Evolutionary conservation across 305 asterid genomes (phyloP), one percentile per base, ranked within the genome.

Genomic region (Plantago coronopus): DNA sequence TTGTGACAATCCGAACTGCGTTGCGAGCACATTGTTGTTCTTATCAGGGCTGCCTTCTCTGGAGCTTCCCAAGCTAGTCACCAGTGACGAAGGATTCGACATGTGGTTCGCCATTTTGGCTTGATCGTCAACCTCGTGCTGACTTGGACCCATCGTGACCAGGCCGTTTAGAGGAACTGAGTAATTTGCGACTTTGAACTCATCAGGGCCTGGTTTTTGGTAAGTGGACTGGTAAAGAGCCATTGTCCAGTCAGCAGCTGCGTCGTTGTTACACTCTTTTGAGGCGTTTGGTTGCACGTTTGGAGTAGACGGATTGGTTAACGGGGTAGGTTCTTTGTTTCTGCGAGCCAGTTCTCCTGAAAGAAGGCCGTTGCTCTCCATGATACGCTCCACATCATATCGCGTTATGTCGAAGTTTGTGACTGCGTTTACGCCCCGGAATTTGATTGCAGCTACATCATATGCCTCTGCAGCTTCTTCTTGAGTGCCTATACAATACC

Each of bases 381-480:
- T 85, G 44, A 93, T 89, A 45, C 84, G 72, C 31, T 87, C 95
- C 17, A 85, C 97, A 5, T 93, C 87, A 17, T 93, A 93, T 11
- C 88, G 76, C 22, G 97, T 72, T 16, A 85, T 79, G 69, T 83
- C 98, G 14, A 93, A 93, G 76, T 93, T 93, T 4, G 97, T 93
- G 0, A 93, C 98, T 0, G 98, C 98, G 46, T 85, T 89, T 45
- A 79, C 78, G 1, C 98, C 97, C 7, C 98, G 68, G 40, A 93
- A 93, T 66, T 89, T 93, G 25, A 93, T 93, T 2, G 97, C 98
- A 0, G 98, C 98, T 10, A 93, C 77, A 29, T 93, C 98, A 48
- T 93, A 93, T 3, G 98, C 98, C 86, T 93, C 98, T 0, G 97
- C 98, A 19, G 98, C 98, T 76, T 93, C 98, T 70, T 93, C 98